Evolutionary conservation across 2,329 filamentous ascomycete species (phyloP), one percentile per base, ranked within the genome.

Genomic region (Arachnomyces sp.): DNA sequence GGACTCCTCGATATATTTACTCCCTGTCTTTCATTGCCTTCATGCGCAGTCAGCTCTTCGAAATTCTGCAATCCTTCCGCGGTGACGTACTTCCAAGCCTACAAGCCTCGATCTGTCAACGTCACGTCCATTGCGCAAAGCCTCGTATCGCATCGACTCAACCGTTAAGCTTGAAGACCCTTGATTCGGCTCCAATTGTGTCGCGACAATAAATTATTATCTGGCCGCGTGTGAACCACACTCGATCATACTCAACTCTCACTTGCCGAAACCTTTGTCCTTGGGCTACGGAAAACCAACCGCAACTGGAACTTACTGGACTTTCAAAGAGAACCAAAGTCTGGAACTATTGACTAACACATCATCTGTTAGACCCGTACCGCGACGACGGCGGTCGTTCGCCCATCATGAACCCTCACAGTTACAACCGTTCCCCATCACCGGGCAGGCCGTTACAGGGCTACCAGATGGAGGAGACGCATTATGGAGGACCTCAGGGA

Each of bases 401-500:
- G 35, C 61, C 65, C 32, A 53, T 52, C 18, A 66, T 79, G 72
- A 69, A 77, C 52, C 72, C 74, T 41, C 73, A 71, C 51, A 61
- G 55, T 12, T 51, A 56, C 58, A 70, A 60, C 47, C 78, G 82
- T 51, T 78, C 84, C 42, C 85, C 86, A 39, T 92, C 86, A 34
- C 86, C 86, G 28, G 82, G 79, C 36, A 82, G 86, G 50, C 84
- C 83, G 18, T 67, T 83, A 44, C 77, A 82, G 52, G 78, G 81
- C 49, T 94, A 95, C 61, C 85, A 93, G 59, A 74, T 93, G 34
- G 82, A 92, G 33, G 85, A 94, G 61, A 77, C 80, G 49, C 79
- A 81, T 7, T 89, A 86, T 58, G 72, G 68, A 39, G 63, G 64
- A 28, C 72, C 67, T 44, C 59, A 71, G 49, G 61, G 68, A 35